Conservation (phyloP, 1,284 basidiomycete species). For the Sporisorium iseilematis-ciliati region DNA sequence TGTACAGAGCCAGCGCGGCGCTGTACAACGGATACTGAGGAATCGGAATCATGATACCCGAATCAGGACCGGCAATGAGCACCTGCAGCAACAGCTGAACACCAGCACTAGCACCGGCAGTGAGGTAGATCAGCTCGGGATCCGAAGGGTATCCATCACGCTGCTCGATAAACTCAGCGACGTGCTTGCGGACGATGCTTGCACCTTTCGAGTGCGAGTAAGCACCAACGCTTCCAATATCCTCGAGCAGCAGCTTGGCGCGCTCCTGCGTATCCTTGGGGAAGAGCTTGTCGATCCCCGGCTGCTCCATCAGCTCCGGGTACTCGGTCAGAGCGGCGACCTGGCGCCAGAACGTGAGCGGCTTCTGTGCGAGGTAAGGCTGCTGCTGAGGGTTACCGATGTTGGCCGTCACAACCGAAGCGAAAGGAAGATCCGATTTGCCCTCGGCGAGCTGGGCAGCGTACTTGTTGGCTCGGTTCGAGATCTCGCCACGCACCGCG, state of each 20-base stretch:
- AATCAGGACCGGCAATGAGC: constrained; percentile 76
- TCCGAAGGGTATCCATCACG: constrained; percentile 77
- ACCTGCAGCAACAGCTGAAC: constrained; percentile 88
- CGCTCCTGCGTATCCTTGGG: constrained; percentile 87
- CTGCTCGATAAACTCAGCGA: constrained; percentile 86
- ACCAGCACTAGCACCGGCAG: constrained; percentile 90
- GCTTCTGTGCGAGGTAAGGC: constrained; percentile 86
- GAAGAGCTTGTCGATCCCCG: constrained; percentile 77
- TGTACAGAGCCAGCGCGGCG: constrained; percentile 87
- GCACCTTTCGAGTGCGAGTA: constrained; percentile 97
- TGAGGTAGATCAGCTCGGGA: constrained; percentile 91
- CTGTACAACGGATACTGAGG: constrained; percentile 98
- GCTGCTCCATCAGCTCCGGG: constrained; percentile 84
- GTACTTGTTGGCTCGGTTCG: constrained; percentile 88
- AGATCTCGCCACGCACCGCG: constrained; percentile 95
- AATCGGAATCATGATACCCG: constrained; percentile 92
- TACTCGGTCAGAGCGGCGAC: constrained; percentile 92
- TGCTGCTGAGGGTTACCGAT: constrained; percentile 98
- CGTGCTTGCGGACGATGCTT: constrained; percentile 85
- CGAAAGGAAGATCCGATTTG: constrained; percentile 80
- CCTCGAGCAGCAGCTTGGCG: constrained; percentile 81
- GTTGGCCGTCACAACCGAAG: constrained; percentile 91
- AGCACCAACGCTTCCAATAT: constrained; percentile 93
- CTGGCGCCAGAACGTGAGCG: constrained; percentile 93
- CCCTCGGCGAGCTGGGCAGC: constrained; percentile 66